These are phyloP conservation scores for Incumbomyces lentus DNA, from an alignment of 2,329 filamentous ascomycete species.

Conservation along the genomic window DNA sequence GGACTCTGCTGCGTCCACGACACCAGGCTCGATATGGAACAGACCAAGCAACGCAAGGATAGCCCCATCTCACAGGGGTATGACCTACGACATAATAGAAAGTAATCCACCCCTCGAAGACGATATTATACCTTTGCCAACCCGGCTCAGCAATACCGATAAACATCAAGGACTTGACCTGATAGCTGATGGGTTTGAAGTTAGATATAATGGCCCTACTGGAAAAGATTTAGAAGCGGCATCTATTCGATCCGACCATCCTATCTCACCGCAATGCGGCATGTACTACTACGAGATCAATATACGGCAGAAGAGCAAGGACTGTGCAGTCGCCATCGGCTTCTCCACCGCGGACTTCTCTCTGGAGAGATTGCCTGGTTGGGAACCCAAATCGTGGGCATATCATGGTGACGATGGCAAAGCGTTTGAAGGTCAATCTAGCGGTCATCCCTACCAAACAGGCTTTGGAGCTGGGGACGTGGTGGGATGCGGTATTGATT, in stretches of 20 bases:
- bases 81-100: constrained; percentile 78
- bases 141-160: constrained; percentile 71
- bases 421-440: constrained; percentile 49
- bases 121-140: constrained; percentile 59
- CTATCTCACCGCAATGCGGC: constrained; percentile 80
- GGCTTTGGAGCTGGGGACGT: constrained; percentile 50
- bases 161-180: constrained; percentile 66
- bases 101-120: constrained; percentile 53
- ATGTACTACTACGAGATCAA: constrained; percentile 87
- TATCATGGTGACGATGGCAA: constrained; percentile 59
- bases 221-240: constrained; percentile 66
- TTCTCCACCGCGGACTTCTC: constrained; percentile 51
- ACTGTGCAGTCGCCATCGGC: constrained; percentile 48
- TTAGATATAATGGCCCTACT: constrained; percentile 48
- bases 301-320: constrained; percentile 56
- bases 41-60: constrained; percentile 41
- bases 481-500: constrained; percentile 56
- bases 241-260: constrained; percentile 69
- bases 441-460: constrained; percentile 48
- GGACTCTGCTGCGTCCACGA: background rate
- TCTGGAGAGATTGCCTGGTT: constrained; percentile 52
- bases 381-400: constrained; percentile 56
- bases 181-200: constrained; percentile 60
- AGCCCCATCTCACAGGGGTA: constrained; percentile 59
- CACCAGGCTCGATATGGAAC: constrained; percentile 8